Evolutionary conservation across 495 filamentous ascomycete species (phyloP), one percentile per base, ranked within the genome.

Genomic region (Oidiodendron maius): DNA sequence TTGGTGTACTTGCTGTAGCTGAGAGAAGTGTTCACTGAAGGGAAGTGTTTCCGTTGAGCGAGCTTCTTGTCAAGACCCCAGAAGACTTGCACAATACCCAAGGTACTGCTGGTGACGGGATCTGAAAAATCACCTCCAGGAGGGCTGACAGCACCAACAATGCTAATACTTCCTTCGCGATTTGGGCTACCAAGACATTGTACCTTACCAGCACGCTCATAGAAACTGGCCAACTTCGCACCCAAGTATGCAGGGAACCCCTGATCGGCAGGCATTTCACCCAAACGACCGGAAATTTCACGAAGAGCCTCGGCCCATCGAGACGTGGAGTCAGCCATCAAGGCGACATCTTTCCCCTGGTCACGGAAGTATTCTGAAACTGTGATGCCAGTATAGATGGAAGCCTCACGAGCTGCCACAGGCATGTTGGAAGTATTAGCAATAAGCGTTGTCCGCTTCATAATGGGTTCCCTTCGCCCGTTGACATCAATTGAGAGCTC

Each of bases 351-450:
- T 72, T 96, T 95, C 55, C 93, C 93, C 71, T 96, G 91, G 61
- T 99, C 93, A 66, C 93, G 85, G 80, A 96, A 96, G 64, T 99
- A 98, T 67, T 98, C 91, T 36, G 94, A 89, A 6, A 97, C 84
- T 1, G 35, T 97, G 57, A 97, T 97, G 64, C 94, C 93, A 26
- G 93, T 99, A 71, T 97, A 99, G 63, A 99, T 99, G 38, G 93
- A 99, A 50, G 93, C 93, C 67, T 99, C 93, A 71, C 93, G 90
- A 43, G 93, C 93, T 48, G 93, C 93, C 61, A 99, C 93, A 53
- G 93, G 93, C 93, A 99, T 99, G 75, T 99, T 99, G 50, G 93
- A 99, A 22, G 93, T 99, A 67, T 99, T 99, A 61, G 93, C 93
- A 64, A 99, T 96, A 44, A 99, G 77, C 35, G 89, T 91, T 44